Evolutionary conservation across 1,284 basidiomycete species (phyloP), one percentile per base, ranked within the genome.

Genomic region (Anthracocystis panici-leucophaei): DNA sequence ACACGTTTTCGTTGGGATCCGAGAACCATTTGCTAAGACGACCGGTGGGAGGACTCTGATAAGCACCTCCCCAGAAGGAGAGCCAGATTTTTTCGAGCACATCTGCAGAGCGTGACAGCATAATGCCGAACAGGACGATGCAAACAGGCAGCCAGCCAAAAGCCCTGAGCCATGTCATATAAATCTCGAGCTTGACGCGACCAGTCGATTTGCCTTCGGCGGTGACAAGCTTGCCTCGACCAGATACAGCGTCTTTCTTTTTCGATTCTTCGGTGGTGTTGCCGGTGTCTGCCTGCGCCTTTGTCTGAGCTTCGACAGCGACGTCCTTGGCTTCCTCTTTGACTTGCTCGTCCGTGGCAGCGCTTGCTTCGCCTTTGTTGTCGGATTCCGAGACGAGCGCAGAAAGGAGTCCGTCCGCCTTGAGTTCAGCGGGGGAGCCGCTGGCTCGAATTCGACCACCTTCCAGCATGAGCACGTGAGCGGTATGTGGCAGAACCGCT

Each of bases 131-230:
- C 33, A 75, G 35, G 8, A 77, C 63, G n/a, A 66, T 5, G 4
- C 52, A 35, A 5, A 55, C 38, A 2, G 57, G 21, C 3, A 67
- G 33, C 51, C 77, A 84, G 11, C 73, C 78, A 7, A 87, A 86
- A 0, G 87, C 86, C 12, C 83, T 88, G 64, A 94, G 87, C 83
- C 94, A 94, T 14, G 89, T 91, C 71, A 91, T 90, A 83, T 94
- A 94, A 48, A 93, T 91, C 2, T 85, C 82, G 91, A 91, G 92
- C 80, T 93, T 92, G 38, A 94, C 92, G 55, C 89, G 89, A 2
- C 92, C 92, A 1, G 88, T 88, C 45, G 91, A 90, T 21, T 92
- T 87, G 75, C 91, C 90, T 81, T 92, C 91, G 56, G 91, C 91
- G 65, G 90, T 89, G 11, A 92, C 85, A 8, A 92, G 86, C 77